Conservation (phyloP, 1,139 yeast species). For the Zygoascus sp. region DNA sequence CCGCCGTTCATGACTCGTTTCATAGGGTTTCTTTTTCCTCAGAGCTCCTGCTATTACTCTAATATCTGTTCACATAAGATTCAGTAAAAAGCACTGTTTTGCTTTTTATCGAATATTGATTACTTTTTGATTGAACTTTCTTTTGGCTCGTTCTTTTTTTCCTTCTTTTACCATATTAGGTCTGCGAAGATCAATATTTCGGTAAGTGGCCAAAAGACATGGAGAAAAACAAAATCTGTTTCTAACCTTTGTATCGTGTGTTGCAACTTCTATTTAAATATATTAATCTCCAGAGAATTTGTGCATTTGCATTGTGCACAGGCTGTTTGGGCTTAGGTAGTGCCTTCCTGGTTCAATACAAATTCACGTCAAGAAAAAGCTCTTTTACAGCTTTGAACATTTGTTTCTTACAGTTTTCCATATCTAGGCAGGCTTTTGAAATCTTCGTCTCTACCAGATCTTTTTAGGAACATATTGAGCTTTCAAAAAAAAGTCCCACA, state of each 20-base stretch:
- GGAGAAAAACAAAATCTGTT: neutral
- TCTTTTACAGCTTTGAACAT: too few relatives aligned
- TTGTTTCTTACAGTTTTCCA: too few relatives aligned
- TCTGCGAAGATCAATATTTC: constrained; percentile 5
- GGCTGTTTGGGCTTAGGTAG: neutral
- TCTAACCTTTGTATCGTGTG: constrained; percentile 1
- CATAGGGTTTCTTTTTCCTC: neutral
- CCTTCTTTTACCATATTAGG: constrained; percentile 1
- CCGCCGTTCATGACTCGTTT: neutral
- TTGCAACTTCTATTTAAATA: constrained; percentile 1
- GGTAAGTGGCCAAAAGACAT: neutral
- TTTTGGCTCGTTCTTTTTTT: constrained; percentile 1
- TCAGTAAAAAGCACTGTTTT: neutral
- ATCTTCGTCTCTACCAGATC: too few relatives aligned
- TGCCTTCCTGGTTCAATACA: neutral
- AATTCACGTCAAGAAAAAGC: too few relatives aligned
- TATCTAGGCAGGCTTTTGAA: too few relatives aligned
- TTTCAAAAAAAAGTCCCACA: too few relatives aligned
- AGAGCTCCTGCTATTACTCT: neutral
- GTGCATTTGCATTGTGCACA: neutral
- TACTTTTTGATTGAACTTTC: neutral
- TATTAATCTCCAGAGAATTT: neutral
- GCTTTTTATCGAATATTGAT: neutral
- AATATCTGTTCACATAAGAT: neutral
- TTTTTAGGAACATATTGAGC: too few relatives aligned